Percentiles rank a stretch among this genome's conserved stretches.
Conservation (phyloP, 2,329 filamentous ascomycete species). For the Tolypocladium nubicola region DNA sequence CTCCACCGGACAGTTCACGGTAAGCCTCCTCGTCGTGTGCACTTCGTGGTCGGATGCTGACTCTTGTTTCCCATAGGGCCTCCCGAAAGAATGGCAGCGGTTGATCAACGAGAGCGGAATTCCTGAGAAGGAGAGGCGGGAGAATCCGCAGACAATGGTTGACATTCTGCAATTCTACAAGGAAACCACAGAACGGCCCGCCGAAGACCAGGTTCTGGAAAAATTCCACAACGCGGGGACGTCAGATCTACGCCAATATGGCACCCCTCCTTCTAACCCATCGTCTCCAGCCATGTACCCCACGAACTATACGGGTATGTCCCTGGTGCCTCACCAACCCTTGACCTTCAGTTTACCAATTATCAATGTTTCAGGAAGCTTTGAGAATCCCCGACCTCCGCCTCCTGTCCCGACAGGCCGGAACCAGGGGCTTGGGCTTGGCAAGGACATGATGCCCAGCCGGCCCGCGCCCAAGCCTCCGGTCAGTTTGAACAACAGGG, state of each 20-base stretch:
- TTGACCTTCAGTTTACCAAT: neutral
- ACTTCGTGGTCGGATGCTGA: neutral
- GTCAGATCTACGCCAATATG: slow-evolving; percentile 35
- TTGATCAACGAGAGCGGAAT: slow-evolving; percentile 93
- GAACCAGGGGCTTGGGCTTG: slow-evolving; percentile 26
- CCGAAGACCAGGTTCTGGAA: slow-evolving; percentile 83
- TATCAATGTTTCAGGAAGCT: slow-evolving; percentile 51
- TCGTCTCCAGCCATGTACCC: slow-evolving; percentile 44
- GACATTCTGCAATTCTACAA: slow-evolving; percentile 97
- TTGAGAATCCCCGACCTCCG: slow-evolving; percentile 90
- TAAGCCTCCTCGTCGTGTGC: slow-evolving; percentile 34
- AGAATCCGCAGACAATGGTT: slow-evolving; percentile 90
- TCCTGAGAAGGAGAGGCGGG: slow-evolving; percentile 87
- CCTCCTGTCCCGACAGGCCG: slow-evolving; percentile 67
- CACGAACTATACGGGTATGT: slow-evolving; percentile 45
- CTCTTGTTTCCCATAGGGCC: slow-evolving; percentile 47
- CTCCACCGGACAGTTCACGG: slow-evolving; percentile 90
- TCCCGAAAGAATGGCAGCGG: slow-evolving; percentile 96
- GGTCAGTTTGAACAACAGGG: slow-evolving; percentile 45
- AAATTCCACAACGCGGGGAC: slow-evolving; percentile 87
- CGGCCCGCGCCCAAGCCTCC: slow-evolving; percentile 86
- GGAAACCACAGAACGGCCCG: slow-evolving; percentile 71
- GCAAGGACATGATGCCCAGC: slow-evolving; percentile 57
- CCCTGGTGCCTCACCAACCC: slow-evolving; percentile 44
- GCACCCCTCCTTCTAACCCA: slow-evolving; percentile 30